Percentiles rank a stretch among this genome's conserved stretches.
These are phyloP conservation scores for Rubia occidens DNA, from an alignment of 305 asterid species.

Conservation along the genomic window DNA sequence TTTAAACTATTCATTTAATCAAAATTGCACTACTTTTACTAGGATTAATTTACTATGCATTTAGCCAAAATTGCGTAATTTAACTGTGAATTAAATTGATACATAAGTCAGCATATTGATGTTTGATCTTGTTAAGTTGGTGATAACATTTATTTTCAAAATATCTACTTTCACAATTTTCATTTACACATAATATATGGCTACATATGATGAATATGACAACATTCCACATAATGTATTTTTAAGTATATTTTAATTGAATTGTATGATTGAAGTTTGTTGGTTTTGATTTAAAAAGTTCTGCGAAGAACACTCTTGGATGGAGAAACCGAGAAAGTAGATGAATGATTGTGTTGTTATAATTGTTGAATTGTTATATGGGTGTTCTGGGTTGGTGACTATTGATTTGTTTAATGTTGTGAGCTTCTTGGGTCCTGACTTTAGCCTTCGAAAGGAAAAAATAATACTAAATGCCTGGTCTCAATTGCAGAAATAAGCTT, in stretches of 20 bases:
- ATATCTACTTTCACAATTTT: background rate
- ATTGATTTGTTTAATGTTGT: background rate
- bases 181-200: background rate
- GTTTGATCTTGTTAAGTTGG: background rate
- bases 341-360: background rate
- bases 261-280: background rate
- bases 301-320: background rate
- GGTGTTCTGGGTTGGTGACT: slow-evolving; percentile 8
- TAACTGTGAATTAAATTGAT: background rate
- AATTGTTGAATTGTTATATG: background rate
- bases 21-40: background rate
- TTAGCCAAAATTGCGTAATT: background rate
- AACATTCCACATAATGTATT: background rate
- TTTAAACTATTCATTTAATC: background rate
- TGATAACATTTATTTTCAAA: background rate
- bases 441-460: background rate
- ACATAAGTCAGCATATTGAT: background rate
- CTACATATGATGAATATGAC: background rate
- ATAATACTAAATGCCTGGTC: background rate
- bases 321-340: background rate
- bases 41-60: no score
- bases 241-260: background rate
- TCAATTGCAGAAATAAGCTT: background rate
- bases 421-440: background rate
- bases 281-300: background rate